Evolutionary conservation across 2,329 filamentous ascomycete species (phyloP).

Genomic region (Rugonectria rugulosa): DNA sequence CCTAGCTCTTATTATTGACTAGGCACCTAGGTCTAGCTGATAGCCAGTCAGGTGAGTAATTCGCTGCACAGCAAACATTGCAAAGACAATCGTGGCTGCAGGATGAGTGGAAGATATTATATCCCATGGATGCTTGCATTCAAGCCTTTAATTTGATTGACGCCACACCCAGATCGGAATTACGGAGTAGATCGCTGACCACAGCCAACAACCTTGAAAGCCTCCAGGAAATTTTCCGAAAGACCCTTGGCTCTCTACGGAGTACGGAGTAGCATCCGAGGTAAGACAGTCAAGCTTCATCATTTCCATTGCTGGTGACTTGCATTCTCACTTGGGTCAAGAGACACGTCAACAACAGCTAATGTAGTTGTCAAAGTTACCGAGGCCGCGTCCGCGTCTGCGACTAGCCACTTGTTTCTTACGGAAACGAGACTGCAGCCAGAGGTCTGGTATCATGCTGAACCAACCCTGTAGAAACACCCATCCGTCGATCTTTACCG

Average conservation of each 20-base stretch:
- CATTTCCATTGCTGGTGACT: conserved; percentile 13
- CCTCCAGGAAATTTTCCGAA: conserved; percentile 31
- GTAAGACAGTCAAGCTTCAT: conserved; percentile 18
- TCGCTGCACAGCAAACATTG: not conserved
- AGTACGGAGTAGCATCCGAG: not conserved
- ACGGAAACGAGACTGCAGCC: conserved; percentile 2
- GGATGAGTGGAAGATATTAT: not conserved
- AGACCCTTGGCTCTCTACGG: conserved; percentile 24
- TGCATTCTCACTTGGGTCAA: conserved; percentile 7
- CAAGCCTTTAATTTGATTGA: conserved; percentile 13
- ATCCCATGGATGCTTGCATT: conserved; percentile 7
- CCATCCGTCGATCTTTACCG: not conserved
- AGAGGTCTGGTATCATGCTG: conserved; percentile 1
- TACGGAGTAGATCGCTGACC: conserved; percentile 28
- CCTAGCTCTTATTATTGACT: not conserved
- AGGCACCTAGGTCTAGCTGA: no score
- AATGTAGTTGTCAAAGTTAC: conserved; percentile 7
- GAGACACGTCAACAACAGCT: conserved; percentile 7
- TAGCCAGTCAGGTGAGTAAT: not conserved
- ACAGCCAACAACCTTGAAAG: conserved; percentile 14
- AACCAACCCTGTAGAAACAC: conserved; percentile 1
- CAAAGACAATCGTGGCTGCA: not conserved
- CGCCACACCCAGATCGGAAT: conserved; percentile 29
- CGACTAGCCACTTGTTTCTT: conserved; percentile 2
- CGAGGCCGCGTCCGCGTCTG: conserved; percentile 1